Evolutionary conservation across 768 basidiomycete species (phyloP).

Genomic region (Neoboletus brunneissimus): DNA sequence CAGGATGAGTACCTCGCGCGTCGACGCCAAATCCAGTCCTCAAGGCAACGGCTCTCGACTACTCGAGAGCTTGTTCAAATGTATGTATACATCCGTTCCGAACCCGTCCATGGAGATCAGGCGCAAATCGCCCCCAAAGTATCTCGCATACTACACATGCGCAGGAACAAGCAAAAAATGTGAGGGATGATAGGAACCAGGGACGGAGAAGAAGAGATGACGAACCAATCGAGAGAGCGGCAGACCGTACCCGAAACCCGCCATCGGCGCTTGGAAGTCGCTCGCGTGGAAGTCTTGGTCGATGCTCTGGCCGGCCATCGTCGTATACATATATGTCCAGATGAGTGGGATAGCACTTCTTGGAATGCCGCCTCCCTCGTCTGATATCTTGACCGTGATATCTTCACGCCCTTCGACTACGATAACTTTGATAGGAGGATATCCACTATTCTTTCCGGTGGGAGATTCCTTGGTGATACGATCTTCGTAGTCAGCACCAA

Average conservation of each 20-base stretch:
- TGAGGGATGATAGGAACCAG: slow-evolving; percentile 41
- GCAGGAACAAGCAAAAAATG: neutral
- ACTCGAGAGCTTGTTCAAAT: slow-evolving; percentile 80
- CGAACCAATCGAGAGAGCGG: slow-evolving; percentile 87
- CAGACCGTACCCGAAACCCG: slow-evolving; percentile 93
- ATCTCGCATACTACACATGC: slow-evolving; percentile 73
- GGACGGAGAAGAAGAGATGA: slow-evolving; percentile 50
- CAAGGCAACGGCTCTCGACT: slow-evolving; percentile 27
- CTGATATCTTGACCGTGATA: slow-evolving; percentile 97
- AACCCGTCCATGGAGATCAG: slow-evolving; percentile 99
- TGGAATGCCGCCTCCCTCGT: slow-evolving; percentile 93
- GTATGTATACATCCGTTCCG: slow-evolving; percentile 92
- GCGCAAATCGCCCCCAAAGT: slow-evolving; percentile 90
- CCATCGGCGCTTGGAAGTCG: slow-evolving; percentile 98
- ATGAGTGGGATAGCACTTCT: slow-evolving; percentile 85
- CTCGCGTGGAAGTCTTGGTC: slow-evolving; percentile 73
- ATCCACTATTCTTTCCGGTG: slow-evolving; percentile 6
- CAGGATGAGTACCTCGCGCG: neutral
- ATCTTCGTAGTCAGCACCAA: slow-evolving; percentile 77
- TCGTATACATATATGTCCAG: slow-evolving; percentile 99
- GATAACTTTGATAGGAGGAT: slow-evolving; percentile 40
- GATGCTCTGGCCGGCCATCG: slow-evolving; percentile 69
- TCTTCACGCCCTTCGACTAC: slow-evolving; percentile 97
- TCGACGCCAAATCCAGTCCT: neutral
- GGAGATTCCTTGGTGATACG: slow-evolving; percentile 8